Evolutionary conservation across 257 asterid species (phyloP).

Genomic region (Capsicum chinense): DNA sequence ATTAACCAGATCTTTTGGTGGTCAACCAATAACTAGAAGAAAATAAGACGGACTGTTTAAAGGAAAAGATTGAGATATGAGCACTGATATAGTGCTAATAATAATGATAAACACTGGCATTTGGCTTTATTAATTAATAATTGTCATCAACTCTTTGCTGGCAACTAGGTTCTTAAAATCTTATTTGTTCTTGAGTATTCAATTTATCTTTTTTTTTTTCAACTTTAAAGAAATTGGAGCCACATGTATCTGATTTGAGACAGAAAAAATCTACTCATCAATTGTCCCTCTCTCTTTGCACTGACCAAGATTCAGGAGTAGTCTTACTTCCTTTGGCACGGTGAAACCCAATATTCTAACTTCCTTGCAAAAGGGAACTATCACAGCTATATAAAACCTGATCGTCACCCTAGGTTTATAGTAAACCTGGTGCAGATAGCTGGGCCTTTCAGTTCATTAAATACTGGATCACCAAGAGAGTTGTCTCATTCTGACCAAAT

Average conservation of each 20-base stretch:
- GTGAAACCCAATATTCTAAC: neutral
- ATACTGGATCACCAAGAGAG: neutral
- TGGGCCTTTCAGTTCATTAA: neutral
- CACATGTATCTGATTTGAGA: conserved; percentile 9
- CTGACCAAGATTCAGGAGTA: conserved; percentile 17
- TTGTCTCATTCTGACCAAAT: neutral
- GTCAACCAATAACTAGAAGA: neutral
- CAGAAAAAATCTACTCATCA: neutral
- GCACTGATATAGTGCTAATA: conserved; percentile 18
- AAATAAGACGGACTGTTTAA: neutral
- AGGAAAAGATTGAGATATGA: neutral
- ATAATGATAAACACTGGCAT: conserved; percentile 13
- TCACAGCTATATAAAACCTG: neutral
- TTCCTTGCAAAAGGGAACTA: conserved; percentile 1
- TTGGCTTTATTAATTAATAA: neutral
- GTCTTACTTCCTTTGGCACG: neutral
- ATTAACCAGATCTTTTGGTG: conserved; percentile 17
- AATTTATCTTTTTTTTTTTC: neutral
- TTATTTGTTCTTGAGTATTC: neutral
- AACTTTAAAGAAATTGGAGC: neutral
- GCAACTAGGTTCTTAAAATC: conserved; percentile 16
- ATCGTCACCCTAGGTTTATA: neutral
- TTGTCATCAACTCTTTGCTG: neutral
- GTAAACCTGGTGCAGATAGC: neutral
- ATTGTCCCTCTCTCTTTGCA: neutral